Conservation (phyloP, 345 rosid species). For the Erodium maritimum region DNA sequence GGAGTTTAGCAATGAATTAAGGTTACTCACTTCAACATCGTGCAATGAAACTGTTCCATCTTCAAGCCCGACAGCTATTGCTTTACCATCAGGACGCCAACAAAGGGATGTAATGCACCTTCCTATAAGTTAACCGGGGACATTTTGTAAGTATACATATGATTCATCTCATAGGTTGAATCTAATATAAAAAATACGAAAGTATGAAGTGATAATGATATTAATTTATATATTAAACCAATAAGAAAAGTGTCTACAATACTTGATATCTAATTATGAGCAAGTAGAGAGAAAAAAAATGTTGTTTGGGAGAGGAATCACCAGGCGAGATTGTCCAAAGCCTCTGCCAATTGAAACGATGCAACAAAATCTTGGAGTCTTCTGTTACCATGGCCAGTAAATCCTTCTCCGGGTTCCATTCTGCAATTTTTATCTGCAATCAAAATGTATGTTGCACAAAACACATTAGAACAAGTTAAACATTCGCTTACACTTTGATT, state of each 20-base stretch:
- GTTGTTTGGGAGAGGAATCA: conserved; percentile 10
- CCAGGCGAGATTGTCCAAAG: conserved; percentile 76
- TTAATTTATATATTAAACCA: too few species aligned
- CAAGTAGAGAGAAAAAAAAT: background rate
- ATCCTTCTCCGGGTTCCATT: conserved; percentile 85
- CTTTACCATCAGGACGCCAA: conserved; percentile 91
- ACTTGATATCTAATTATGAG: background rate
- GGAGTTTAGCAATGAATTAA: background rate
- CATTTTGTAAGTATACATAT: background rate
- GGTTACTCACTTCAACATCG: conserved; percentile 66
- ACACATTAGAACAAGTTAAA: background rate
- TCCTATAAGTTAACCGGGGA: conserved; percentile 23
- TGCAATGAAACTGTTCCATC: conserved; percentile 73
- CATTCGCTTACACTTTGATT: background rate
- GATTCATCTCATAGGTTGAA: too few species aligned
- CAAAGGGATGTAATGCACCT: conserved; percentile 54
- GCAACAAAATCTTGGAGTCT: conserved; percentile 65
- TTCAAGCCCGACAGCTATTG: conserved; percentile 73
- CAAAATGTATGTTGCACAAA: background rate
- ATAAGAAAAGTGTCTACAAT: too few species aligned
- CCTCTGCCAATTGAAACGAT: conserved; percentile 85
- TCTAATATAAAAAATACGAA: background rate
- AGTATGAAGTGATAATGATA: background rate
- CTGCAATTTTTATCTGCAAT: conserved; percentile 51
- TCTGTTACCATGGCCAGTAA: conserved; percentile 73